A percentile compares a stretch with the other conserved stretches of the same genome.
phyloP scores from a whole-genome alignment of 2,329 filamentous ascomycete species.

The Cladosporium sp. region DNA sequence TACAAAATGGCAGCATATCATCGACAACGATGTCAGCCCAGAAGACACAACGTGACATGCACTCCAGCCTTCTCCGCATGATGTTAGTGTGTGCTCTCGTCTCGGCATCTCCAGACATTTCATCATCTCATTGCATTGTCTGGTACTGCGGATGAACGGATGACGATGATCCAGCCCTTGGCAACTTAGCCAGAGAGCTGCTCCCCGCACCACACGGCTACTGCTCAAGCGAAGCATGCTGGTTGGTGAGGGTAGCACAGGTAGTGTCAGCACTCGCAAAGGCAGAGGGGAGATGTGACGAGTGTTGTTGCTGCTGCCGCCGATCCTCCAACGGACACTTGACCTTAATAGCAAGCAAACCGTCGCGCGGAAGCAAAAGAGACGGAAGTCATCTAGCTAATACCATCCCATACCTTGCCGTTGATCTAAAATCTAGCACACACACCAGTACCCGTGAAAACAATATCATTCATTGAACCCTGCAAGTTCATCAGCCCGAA shows the following conservation, averaged over 20 bases:
- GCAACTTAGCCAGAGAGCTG: conserved; percentile 11
- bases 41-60: conserved; percentile 1
- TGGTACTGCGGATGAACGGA: conserved; percentile 11
- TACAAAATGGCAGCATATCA: background rate
- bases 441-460: background rate
- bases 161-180: conserved; percentile 15
- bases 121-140: background rate
- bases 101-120: conserved; percentile 11
- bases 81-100: background rate
- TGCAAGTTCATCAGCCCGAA: too few species aligned
- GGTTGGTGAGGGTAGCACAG: background rate
- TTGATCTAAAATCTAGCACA: background rate
- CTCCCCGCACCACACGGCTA: conserved; percentile 13
- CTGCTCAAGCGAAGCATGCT: background rate
- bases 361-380: background rate
- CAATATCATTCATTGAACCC: background rate
- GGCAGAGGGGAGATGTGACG: background rate
- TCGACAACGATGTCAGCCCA: conserved; percentile 14
- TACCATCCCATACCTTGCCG: background rate
- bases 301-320: background rate
- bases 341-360: background rate
- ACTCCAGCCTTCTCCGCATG: conserved; percentile 16
- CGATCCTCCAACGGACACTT: conserved; percentile 1
- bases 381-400: background rate
- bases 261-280: background rate